Base-by-base conservation (phyloP, 306 rosid genomes). In the Elaeagnus macrophylla region DNA sequence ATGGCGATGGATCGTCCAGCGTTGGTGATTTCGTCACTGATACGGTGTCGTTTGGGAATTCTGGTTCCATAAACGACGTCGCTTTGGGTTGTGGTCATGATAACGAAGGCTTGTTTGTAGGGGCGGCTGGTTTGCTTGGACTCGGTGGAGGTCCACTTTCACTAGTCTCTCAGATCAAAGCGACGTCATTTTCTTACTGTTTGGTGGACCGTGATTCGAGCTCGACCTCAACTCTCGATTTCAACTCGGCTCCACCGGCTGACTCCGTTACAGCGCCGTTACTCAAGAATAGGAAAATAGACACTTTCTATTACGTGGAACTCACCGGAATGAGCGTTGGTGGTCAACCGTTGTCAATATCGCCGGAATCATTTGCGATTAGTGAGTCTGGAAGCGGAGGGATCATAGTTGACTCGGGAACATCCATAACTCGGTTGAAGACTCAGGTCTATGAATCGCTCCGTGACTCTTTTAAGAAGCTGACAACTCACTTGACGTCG, bases 1-100 rank as follows among this genome's bases (percentile, higher is more conserved):
- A 91, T 40, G 99, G 95, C 0, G 99, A 93, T 14, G 99, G 99
- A 0, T 87, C 96, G 0, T 93, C 67, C 78, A 93, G 96, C 9
- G 77, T 81, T 0, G 99, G 99, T 0, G 81, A 87, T 0, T 78
- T 59, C 63, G 75, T 71, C 7, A 74, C 94, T 0, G 99, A 93
- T 42, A 77, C 94, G 18, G 13, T 93, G 57, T 71, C 95, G 50
- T 84, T 93, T 5, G 95, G 94, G 0, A 59, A 38, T 9, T 51
- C 94, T 39, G 94, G 95, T 0, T 70, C 85, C 0, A 47, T 82
- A 2, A 57, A 53, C 0, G 32, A 50, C 12, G 60, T 93, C 10
- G 82, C 94, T 0, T 0, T 93, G 13, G 99, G 99, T 0, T 93
- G 99, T 36, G 99, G 99, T 6, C 96, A 84, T 51, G 83, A 80